These are phyloP conservation scores for Aspergillus niger DNA, from an alignment of 2,329 filamentous ascomycete species.

Conservation along the genomic window DNA sequence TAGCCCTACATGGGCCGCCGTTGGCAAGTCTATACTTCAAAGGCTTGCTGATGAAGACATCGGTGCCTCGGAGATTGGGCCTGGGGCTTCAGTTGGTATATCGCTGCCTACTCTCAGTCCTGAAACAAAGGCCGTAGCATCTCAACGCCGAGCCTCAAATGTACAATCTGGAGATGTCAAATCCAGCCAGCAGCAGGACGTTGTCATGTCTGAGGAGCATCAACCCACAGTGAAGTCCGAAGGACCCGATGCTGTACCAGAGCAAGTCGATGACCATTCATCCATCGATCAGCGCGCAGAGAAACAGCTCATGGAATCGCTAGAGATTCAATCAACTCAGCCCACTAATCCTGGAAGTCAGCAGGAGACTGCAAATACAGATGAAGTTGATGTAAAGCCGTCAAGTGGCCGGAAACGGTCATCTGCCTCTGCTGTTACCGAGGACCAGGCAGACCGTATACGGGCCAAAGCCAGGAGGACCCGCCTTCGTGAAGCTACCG, in stretches of 20 bases:
- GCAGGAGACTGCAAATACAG: constrained; percentile 27
- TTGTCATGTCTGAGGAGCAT: constrained; percentile 19
- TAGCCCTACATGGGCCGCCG: constrained; percentile 48
- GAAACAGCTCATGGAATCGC: constrained; percentile 40
- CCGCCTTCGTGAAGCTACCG: constrained; percentile 60
- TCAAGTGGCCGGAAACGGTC: constrained; percentile 59
- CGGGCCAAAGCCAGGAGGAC: constrained; percentile 63
- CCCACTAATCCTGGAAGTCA: constrained; percentile 22
- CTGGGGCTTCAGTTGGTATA: constrained; percentile 47
- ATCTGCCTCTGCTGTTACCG: constrained; percentile 60
- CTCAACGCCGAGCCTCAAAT: constrained; percentile 18
- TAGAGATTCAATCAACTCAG: constrained; percentile 34
- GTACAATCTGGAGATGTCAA: constrained; percentile 9
- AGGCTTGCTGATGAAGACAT: constrained; percentile 46
- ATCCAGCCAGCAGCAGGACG: constrained; percentile 17
- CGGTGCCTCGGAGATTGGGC: constrained; percentile 26
- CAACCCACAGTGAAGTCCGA: constrained; percentile 19
- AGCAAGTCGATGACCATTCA: constrained; percentile 35
- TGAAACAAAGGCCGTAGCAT: constrained; percentile 25
- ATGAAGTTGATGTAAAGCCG: constrained; percentile 37
- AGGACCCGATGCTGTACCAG: constrained; percentile 15
- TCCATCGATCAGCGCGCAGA: constrained; percentile 40
- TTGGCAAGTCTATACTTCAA: constrained; percentile 53
- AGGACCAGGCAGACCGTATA: constrained; percentile 59
- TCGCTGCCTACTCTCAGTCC: constrained; percentile 39